Evolutionary conservation across 2,329 filamentous ascomycete species (phyloP), one percentile per base, ranked within the genome.

Genomic region (Periconia macrospinosa): DNA sequence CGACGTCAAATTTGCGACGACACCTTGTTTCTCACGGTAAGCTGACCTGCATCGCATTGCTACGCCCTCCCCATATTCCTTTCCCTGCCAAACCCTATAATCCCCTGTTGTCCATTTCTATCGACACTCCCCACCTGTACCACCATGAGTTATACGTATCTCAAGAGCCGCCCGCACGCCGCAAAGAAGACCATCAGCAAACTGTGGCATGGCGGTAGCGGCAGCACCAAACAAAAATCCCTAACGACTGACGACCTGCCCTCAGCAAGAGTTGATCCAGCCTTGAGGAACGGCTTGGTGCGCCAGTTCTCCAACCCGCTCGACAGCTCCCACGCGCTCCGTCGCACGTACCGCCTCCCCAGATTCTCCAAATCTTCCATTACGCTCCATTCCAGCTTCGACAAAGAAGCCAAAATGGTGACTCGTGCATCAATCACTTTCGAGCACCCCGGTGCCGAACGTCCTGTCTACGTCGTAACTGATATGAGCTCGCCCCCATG

Each of bases 381-480:
- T 10, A 14, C 41, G 42, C 27, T 10, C 2, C 44, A 15, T 19
- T 19, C 35, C 17, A 35, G 33, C 15, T 37, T 37, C 33, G 11
- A 37, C 15, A n/a, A 37, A n/a, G 33, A 37, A 11, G 47, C 19
- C 52, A 57, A 27, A 41, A 70, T 70, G 68, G 55, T 58, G 13
- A 47, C 47, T 41, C 54, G 57, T 19, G 77, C 85, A 27, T 84
- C 78, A 40, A 81, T 92, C 65, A 83, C 79, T 52, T 91, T 85
- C 75, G 77, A 78, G 50, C 83, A 82, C 57, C 74, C 81, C 2
- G 86, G 83, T 84, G 1, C 75, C 81, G 52, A 88, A 2, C n/a
- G 45, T 49, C 89, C 89, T 3, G 79, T 92, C 49, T 92, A 82
- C 65, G 76, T 92, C 7, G 87, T 86, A 11, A 89, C 87, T 15